Base-by-base conservation (phyloP, 2,329 filamentous ascomycete species). In the Fusarium irregulare region DNA sequence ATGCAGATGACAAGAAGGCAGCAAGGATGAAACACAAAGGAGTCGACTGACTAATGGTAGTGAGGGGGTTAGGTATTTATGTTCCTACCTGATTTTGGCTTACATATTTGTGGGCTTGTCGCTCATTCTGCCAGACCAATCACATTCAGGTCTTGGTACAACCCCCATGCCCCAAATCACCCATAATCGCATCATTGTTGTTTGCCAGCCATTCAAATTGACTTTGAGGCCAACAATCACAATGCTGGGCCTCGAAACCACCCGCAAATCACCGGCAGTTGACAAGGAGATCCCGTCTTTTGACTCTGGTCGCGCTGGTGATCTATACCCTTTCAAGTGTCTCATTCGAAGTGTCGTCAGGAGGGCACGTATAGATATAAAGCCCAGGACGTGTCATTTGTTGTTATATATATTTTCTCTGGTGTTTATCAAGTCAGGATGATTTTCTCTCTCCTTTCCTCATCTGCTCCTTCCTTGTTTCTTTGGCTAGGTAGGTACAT, bases 61-160 rank as follows among this genome's bases (percentile, higher is more conserved):
- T 27, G 61, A 28, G 58, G 66, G 66, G 45, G 41, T 64, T 56
- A 46, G 60, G 48, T 49, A 51, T 57, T 66, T 69, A 69, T 66
- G 41, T 60, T 14, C 23, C 34, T 37, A 50, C 48, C 48, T 37
- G n/a, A 34, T 25, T 50, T 32, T 49, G 47, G 13, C 27, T 50
- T 30, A 30, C 28, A 30, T 30, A 58, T 64, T 65, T 60, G 64
- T 64, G 53, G 64, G 50, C 20, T 34, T 50, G 32, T 32, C 14
- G 42, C 44, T 14, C 14, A 40, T 28, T 30, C 34, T 20, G 34
- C n/a, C n/a, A 8, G 47, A 13, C 66, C 66, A 69, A 70, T 69
- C 66, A 60, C 10, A 23, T 47, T 37, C 32, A 46, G 44, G 27
- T 20, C 25, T 28, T 34, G 30, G 34, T 20, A 11, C 21, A 18